These are phyloP conservation scores for Fusarium sp. DNA, from an alignment of 2,329 filamentous ascomycete genomes.

Conservation along the genomic window DNA sequence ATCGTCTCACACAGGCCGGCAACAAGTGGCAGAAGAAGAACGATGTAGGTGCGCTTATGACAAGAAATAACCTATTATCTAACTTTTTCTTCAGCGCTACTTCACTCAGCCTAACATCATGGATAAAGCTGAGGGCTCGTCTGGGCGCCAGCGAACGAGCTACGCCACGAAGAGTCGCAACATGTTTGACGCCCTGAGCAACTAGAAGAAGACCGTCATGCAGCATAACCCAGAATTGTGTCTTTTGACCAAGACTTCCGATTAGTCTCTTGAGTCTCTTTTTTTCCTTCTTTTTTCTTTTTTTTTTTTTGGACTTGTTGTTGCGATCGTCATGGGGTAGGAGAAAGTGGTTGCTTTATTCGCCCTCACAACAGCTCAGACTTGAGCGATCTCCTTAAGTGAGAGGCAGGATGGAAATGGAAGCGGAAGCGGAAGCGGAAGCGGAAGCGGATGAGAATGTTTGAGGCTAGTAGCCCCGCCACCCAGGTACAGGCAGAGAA, in stretches of 20 bases:
- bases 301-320: background rate
- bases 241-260: background rate
- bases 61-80: background rate
- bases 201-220: background rate
- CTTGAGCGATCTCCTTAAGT: background rate
- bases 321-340: background rate
- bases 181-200: slow-evolving; percentile 26
- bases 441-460: background rate
- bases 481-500: background rate
- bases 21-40: background rate
- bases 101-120: background rate
- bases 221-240: background rate
- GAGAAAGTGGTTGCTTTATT: background rate
- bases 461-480: background rate
- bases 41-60: background rate
- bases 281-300: background rate
- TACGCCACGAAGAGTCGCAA: slow-evolving; percentile 25
- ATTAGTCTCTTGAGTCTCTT: background rate
- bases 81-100: background rate
- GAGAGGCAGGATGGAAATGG: background rate
- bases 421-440: background rate
- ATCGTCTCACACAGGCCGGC: slow-evolving; percentile 23
- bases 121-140: background rate
- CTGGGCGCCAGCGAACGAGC: slow-evolving; percentile 8
- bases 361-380: background rate